Evolutionary conservation across 2,329 filamentous ascomycete species (phyloP), one percentile per base, ranked within the genome.

Genomic region (Exophiala spinifera): DNA sequence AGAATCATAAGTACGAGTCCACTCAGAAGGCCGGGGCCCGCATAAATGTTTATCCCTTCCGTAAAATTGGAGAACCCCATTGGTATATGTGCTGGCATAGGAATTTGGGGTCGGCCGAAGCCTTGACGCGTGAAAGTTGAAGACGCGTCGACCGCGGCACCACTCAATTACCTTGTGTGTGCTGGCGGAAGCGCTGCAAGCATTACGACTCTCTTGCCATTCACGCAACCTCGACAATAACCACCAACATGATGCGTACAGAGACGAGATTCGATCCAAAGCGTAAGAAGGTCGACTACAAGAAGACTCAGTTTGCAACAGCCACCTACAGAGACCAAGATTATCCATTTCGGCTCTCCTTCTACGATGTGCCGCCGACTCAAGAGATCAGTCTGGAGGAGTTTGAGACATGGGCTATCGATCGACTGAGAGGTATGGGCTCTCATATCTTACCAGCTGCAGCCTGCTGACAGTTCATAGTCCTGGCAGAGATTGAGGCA

Each of bases 361-460:
- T 96, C 73, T 99, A 99, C 75, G 76, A 84, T 40, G 80, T 86
- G 21, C 89, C 94, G 43, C 94, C 94, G 0, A 96, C 91, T 0
- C 88, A 88, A 45, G 94, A 99, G 68, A 94, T 99, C 64, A 95
- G 90, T 0, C 84, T 99, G 39, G 94, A 99, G 69, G 86, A 99
- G 69, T 99, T 99, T 66, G 94, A 99, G 70, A 91, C 96, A 80
- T 99, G 94, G 94, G 94, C 91, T 10, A 97, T 99, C 66, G 89
- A 95, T 66, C 81, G 94, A 53, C 72, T 99, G 62, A 86, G 90
- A 74, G 82, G 90, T 90, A 76, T 51, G 75, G 49, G 7, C 14
- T 1, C 19, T 4, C n/a, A 45, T 10, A 4, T 57, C 25, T 46
- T 34, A 42, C 20, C 56, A 20, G 5, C 8, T 45, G 45, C 11